Evolutionary conservation across 148 eudicot species (phyloP), one percentile per base, ranked within the genome.

Genomic region (Agrostemma githago): DNA sequence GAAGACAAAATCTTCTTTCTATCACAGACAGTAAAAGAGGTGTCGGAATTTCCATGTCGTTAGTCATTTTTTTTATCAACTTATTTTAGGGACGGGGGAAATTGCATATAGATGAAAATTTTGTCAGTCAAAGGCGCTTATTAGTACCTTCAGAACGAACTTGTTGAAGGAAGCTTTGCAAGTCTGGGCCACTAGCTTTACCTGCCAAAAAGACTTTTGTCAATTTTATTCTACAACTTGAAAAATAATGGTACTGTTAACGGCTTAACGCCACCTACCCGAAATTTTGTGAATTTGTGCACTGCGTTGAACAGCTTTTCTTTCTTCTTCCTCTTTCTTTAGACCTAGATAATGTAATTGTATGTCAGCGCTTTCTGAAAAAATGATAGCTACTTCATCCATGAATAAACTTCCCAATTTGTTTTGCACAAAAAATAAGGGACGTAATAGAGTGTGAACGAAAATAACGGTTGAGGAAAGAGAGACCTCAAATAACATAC

Each of bases 281-380:
- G 79, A 69, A 66, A 72, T 84, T 59, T 81, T 63, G 62, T 67
- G 77, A 67, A 72, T 82, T 20, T 26, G 66, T 57, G 68, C 72
- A 63, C 70, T 76, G 43, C 86, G 84, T 71, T 77, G 78, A 70
- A 76, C 80, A 68, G 86, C 87, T 86, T 76, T 88, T 77, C 86
- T 89, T 88, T 93, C 92, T 75, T 89, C 95, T 77, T 94, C 97
- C 78, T 94, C 98, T 84, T 87, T 89, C 88, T 87, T 94, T 64
- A 94, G 86, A 82, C 85, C 98, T 94, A 73, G 46, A 46, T 63
- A 41, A 73, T 19, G 34, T 21, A 71, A 71, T 43, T 48, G 54
- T 39, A 6, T 10, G 26, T 70, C 59, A 76, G 67, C n/a, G 38
- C 12, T 20, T 51, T n/a, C 16, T 48, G 62, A 21, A 51, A 51